Evolutionary conservation across 805 yeast genomes (phyloP).

Genomic region (Pichia thaimueangensis): DNA sequence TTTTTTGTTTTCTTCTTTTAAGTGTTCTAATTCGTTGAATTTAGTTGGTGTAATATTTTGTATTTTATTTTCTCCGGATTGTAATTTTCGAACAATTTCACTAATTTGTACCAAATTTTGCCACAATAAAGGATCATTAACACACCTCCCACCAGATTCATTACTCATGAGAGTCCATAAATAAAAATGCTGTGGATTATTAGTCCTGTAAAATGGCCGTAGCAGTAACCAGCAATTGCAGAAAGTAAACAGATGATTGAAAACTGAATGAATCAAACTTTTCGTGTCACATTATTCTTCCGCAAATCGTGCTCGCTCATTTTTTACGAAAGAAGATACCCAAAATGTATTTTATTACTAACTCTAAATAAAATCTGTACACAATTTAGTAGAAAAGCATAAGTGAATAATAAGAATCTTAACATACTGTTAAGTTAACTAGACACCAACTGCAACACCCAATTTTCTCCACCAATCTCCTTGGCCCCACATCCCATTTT

Average conservation of each 20-base stretch:
- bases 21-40: neutral
- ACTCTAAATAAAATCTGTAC: too few species aligned
- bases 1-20: constrained; percentile 6
- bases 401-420: neutral
- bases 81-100: neutral
- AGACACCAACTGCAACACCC: constrained; percentile 67
- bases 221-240: too few species aligned
- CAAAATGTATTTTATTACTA: too few species aligned
- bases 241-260: too few species aligned
- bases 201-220: neutral
- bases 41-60: neutral
- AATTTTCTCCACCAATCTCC: constrained; percentile 87
- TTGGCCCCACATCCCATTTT: constrained; percentile 59
- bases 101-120: neutral
- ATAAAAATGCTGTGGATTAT: too few species aligned
- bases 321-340: too few species aligned
- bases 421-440: too few species aligned
- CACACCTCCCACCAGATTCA: too few species aligned
- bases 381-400: neutral
- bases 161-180: too few species aligned
- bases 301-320: neutral
- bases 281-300: neutral
- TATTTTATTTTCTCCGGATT: neutral
- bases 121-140: constrained; percentile 1
- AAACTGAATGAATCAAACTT: too few species aligned